Conservation (phyloP, 257 asterid species). For the Solanum chmielewskii region DNA sequence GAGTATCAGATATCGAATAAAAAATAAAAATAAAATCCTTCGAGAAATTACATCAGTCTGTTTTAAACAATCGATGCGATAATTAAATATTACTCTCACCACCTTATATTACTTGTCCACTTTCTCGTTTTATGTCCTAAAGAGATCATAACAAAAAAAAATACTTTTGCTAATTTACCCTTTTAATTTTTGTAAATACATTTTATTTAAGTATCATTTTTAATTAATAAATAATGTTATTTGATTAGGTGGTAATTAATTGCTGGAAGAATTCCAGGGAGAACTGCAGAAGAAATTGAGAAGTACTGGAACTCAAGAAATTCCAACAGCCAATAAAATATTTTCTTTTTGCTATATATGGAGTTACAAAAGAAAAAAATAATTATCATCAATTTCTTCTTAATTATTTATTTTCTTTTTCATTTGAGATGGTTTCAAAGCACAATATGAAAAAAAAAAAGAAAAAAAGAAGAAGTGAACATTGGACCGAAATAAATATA, state of each 20-base stretch:
- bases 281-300: background rate
- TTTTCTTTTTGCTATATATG: background rate
- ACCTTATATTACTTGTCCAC: background rate
- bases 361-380: background rate
- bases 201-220: background rate
- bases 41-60: background rate
- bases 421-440: background rate
- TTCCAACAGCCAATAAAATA: background rate
- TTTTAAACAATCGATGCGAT: too few relatives aligned
- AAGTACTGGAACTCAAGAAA: background rate
- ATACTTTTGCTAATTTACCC: background rate
- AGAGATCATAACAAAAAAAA: background rate
- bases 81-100: background rate
- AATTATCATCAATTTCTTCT: background rate
- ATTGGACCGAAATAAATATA: too few relatives aligned
- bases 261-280: background rate
- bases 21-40: too few relatives aligned
- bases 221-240: background rate
- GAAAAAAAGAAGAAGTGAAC: too few relatives aligned
- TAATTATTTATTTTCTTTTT: background rate
- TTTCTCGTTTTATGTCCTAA: rapidly evolving
- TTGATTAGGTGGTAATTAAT: background rate
- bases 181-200: background rate
- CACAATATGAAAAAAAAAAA: too few relatives aligned
- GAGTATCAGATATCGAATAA: rapidly evolving